Conservation (phyloP, 2,329 filamentous ascomycete genomes). For the Arthrobotrys sinensis region DNA sequence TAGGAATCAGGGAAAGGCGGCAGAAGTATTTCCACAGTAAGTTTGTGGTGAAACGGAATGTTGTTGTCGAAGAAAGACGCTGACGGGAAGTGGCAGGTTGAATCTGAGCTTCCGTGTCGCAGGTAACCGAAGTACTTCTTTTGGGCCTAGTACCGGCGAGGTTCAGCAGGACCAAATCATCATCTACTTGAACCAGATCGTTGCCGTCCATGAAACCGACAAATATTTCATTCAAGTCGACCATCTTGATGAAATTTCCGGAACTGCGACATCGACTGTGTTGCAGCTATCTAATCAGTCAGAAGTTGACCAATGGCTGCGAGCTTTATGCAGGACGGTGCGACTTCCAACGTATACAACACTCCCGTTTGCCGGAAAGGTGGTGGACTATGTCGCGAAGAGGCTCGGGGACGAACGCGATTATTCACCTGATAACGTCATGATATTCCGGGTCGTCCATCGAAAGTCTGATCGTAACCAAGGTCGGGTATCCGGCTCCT, state of each 20-base stretch:
- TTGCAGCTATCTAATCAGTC: constrained; percentile 68
- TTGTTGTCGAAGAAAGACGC: constrained; percentile 26
- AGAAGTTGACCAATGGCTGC: constrained; percentile 78
- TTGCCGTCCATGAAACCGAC: constrained; percentile 78
- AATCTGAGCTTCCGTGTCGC: constrained; percentile 59
- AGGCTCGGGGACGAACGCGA: constrained; percentile 77
- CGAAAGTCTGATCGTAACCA: constrained; percentile 73
- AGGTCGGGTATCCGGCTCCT: constrained; percentile 71
- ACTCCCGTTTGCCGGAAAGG: constrained; percentile 67
- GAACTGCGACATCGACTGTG: constrained; percentile 63
- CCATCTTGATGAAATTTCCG: constrained; percentile 75
- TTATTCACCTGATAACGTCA: constrained; percentile 78
- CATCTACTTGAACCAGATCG: constrained; percentile 74
- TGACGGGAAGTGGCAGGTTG: constrained; percentile 33
- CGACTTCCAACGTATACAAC: constrained; percentile 72
- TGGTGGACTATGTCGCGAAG: constrained; percentile 76
- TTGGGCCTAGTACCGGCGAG: constrained; percentile 62
- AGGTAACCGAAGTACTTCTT: constrained; percentile 63
- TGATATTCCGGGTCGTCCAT: constrained; percentile 79
- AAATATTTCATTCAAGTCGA: constrained; percentile 79
- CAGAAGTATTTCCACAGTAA: constrained; percentile 73
- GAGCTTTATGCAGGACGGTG: constrained; percentile 75
- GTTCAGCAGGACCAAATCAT: constrained; percentile 62
- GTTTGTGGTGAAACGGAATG: constrained; percentile 6
- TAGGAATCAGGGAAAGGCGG: constrained; percentile 77